These are phyloP conservation scores for Chaetomium cochliodes DNA, from an alignment of 495 filamentous ascomycete genomes.

Conservation along the genomic window DNA sequence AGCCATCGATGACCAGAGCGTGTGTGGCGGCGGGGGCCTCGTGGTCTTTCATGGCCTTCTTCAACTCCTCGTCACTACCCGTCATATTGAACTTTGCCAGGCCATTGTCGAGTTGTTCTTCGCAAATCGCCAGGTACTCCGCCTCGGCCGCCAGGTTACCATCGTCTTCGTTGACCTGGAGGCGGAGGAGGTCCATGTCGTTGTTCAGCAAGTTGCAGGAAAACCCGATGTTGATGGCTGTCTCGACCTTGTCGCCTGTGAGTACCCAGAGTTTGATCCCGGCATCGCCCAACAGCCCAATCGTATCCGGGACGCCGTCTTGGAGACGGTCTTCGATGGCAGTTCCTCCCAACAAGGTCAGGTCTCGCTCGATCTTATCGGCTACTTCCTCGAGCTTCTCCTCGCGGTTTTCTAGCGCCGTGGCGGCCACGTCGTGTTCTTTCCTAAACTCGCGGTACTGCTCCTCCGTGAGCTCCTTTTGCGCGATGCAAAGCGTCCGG, in stretches of 20 bases:
- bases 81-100: slow-evolving; percentile 73
- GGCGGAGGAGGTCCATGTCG: slow-evolving; percentile 92
- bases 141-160: slow-evolving; percentile 36
- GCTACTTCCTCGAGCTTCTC: slow-evolving; percentile 90
- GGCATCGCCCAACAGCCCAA: slow-evolving; percentile 85
- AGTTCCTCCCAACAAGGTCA: slow-evolving; percentile 89
- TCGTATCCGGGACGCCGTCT: slow-evolving; percentile 96
- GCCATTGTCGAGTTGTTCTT: slow-evolving; percentile 68
- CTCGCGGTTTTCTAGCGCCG: slow-evolving; percentile 80
- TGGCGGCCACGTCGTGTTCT: slow-evolving; percentile 83
- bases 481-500: slow-evolving; percentile 92
- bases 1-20: slow-evolving; percentile 96
- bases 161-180: slow-evolving; percentile 79
- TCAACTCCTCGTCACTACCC: slow-evolving; percentile 83
- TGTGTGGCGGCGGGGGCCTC: slow-evolving; percentile 83
- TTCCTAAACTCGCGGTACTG: slow-evolving; percentile 85
- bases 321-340: slow-evolving; percentile 98
- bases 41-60: slow-evolving; percentile 74
- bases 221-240: slow-evolving; percentile 99
- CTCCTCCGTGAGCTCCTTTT: slow-evolving; percentile 75
- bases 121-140: slow-evolving; percentile 55
- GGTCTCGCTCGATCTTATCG: slow-evolving; percentile 83
- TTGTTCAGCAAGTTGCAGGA: slow-evolving; percentile 97
- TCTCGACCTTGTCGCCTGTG: slow-evolving; percentile 98
- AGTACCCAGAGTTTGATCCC: slow-evolving; percentile 99